Evolutionary conservation across 2,329 filamentous ascomycete genomes (phyloP).

Genomic region (Verticillium nonalfalfae): DNA sequence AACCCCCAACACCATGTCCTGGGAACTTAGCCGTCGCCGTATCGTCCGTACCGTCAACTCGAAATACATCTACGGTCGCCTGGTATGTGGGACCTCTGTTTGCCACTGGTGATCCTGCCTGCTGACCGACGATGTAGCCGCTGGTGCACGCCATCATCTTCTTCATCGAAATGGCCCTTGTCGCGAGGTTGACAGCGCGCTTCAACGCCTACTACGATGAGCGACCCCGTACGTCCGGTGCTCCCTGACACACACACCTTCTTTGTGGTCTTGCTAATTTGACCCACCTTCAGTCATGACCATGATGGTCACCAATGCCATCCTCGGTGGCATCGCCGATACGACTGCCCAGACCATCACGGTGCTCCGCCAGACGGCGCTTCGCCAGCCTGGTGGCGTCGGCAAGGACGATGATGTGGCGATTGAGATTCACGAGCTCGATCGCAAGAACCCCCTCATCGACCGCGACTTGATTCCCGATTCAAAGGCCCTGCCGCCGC

Average conservation of each 20-base stretch:
- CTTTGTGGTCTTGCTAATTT: neutral
- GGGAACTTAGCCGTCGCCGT: conserved; percentile 53
- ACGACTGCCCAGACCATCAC: conserved; percentile 93
- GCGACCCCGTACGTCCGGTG: conserved; percentile 60
- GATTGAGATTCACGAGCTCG: conserved; percentile 84
- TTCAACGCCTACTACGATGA: conserved; percentile 95
- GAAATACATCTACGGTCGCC: conserved; percentile 66
- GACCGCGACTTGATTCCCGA: conserved; percentile 61
- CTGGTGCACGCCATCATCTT: conserved; percentile 80
- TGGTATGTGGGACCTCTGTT: conserved; percentile 45
- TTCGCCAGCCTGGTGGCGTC: conserved; percentile 54
- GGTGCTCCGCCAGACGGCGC: conserved; percentile 62
- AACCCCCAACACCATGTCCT: conserved; percentile 39
- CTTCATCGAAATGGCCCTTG: conserved; percentile 80
- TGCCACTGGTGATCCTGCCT: neutral
- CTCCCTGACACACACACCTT: neutral
- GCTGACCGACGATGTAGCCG: conserved; percentile 50
- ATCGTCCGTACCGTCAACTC: conserved; percentile 60
- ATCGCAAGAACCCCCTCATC: conserved; percentile 68
- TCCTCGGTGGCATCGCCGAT: conserved; percentile 91
- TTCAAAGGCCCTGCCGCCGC: conserved; percentile 59
- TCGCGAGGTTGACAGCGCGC: conserved; percentile 73
- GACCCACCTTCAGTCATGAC: conserved; percentile 64
- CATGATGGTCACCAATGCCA: conserved; percentile 98
- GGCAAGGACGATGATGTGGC: conserved; percentile 65